phyloP scores from a whole-genome alignment of 164 flowering plant species.

The Vitis riparia region DNA sequence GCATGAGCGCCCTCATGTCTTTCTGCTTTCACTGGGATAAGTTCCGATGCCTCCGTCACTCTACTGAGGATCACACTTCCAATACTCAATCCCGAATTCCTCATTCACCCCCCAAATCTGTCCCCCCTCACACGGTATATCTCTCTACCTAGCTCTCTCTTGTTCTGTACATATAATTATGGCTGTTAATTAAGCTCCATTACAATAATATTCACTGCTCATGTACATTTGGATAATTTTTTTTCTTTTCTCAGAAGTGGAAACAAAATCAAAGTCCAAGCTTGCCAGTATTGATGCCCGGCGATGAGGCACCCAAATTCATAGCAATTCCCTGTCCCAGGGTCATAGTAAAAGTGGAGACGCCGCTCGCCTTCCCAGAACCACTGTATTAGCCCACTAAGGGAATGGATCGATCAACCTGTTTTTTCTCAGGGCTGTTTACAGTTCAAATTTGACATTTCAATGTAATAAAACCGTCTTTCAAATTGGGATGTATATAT shows the following conservation, averaged over 20 bases:
- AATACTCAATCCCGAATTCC: background rate
- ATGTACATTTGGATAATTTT: background rate
- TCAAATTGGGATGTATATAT: no score
- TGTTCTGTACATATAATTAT: background rate
- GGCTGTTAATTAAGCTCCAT: no score
- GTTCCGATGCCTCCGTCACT: slow-evolving; percentile 19
- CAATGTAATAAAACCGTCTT: no score
- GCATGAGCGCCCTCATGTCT: slow-evolving; percentile 22
- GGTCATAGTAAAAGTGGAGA: slow-evolving; percentile 2
- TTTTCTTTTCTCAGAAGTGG: slow-evolving; percentile 15
- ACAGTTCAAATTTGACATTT: no score
- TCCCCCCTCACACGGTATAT: slow-evolving; percentile 6
- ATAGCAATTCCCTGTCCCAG: slow-evolving; percentile 46
- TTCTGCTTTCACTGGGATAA: slow-evolving; percentile 35
- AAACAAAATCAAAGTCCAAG: slow-evolving; percentile 15
- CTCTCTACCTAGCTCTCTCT: background rate
- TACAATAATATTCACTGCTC: no score
- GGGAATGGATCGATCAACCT: no score
- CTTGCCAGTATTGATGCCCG: slow-evolving; percentile 48
- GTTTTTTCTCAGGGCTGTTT: no score
- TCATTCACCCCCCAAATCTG: slow-evolving; percentile 7
- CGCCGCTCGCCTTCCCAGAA: background rate
- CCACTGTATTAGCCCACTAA: background rate
- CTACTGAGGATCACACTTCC: background rate
- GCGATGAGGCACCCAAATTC: slow-evolving; percentile 43